Evolutionary conservation across 78 protist species (phyloP), one percentile per base, ranked within the genome.

Genomic region (Tieghemostelium lacteum): DNA sequence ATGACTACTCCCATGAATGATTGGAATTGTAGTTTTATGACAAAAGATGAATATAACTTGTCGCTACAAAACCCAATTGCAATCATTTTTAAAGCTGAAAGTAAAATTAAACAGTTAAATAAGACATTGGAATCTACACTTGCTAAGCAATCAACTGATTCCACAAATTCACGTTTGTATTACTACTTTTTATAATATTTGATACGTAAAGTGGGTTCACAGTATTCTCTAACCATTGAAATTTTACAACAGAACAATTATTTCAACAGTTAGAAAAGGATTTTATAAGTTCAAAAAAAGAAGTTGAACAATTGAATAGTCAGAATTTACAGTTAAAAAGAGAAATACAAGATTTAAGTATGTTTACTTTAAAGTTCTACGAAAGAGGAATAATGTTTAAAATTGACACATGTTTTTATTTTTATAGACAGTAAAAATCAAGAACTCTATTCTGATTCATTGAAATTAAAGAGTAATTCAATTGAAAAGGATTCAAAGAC

Each of bases 221-320:
- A n/a, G n/a, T n/a, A 70, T 24, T 5, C 71, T 49, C 75, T 49
- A 70, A 70, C 60, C n/a, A 45, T 10, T 14, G n/a, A 24, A 29
- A 40, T 49, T 14, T 28, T 4, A 20, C 36, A n/a, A 31, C 4
- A 83, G 89, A 83, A 20, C 89, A 83, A 83, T 31, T 83, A 66
- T 83, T 83, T 69, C 89, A 83, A 83, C 89, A 83, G 69, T 28
- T 83, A 58, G 89, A 83, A 69, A 69, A 72, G 28, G 74, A 83
- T 12, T 69, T 42, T 58, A 29, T 83, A 8, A 49, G n/a, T 10
- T 58, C 54, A 1, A 83, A 83, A 28, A 83, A 83, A 42, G 89
- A 83, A 20, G 52, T 45, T 20, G 89, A 83, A 39, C 19, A 2
- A 39, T 10, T 69, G 1, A 28, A 6, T 19, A 58, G 69, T 49